Evolutionary conservation across 768 basidiomycete genomes (phyloP).

Genomic region (Russula abietina): DNA sequence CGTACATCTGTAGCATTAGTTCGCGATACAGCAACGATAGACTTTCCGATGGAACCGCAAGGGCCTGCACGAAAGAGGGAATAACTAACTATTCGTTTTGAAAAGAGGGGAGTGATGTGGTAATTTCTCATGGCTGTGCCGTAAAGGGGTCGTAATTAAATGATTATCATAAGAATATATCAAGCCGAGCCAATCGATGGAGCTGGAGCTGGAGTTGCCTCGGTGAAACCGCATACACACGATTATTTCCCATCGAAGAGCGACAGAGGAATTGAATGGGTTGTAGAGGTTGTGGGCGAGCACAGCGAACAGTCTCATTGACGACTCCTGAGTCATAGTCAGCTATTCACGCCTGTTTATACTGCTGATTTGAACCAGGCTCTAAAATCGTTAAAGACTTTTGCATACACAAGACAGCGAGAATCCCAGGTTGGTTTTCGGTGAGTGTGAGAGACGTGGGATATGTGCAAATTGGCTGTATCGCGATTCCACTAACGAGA

Average conservation of each 20-base stretch:
- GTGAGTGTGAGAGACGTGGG: background rate
- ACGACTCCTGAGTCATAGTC: background rate
- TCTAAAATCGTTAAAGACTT: background rate
- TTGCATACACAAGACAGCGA: background rate
- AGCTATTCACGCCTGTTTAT: background rate
- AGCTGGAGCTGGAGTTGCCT: too few species aligned
- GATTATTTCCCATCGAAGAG: background rate
- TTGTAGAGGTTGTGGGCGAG: background rate
- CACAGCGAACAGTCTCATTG: background rate
- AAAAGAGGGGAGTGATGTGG: background rate
- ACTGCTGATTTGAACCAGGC: too few species aligned
- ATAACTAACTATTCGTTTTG: background rate
- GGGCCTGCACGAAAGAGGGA: background rate
- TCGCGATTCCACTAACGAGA: conserved; percentile 7
- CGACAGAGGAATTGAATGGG: background rate
- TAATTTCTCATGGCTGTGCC: background rate
- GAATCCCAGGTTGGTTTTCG: background rate
- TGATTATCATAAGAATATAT: background rate
- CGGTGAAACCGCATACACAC: background rate
- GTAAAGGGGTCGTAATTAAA: background rate
- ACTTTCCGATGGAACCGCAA: background rate
- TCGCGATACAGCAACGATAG: background rate
- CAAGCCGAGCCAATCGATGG: background rate
- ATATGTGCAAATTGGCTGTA: background rate
- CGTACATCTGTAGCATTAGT: background rate